Evolutionary conservation across 352 stramenopile genomes (phyloP).

Genomic region (Blastocystis hominis): DNA sequence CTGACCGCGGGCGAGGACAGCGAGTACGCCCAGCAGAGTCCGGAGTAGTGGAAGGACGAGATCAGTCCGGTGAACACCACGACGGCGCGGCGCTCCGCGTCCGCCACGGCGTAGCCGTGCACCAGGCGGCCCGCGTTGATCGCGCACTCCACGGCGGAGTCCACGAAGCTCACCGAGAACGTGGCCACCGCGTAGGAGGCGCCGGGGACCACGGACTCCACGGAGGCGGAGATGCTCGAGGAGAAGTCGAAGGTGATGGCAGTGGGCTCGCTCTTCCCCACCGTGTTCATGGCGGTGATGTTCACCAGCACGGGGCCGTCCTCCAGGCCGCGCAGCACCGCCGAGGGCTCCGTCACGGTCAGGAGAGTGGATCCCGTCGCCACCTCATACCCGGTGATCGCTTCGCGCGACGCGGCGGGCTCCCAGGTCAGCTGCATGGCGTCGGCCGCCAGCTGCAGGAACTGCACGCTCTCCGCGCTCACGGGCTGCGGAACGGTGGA

Average conservation of each 20-base stretch:
- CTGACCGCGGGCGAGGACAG: neutral
- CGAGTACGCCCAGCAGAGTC: constrained; percentile 32
- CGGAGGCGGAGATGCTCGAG: neutral
- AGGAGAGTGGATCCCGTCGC: neutral
- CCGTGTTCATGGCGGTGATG: neutral
- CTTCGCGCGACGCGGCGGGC: neutral
- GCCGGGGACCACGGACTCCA: neutral
- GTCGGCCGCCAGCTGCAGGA: neutral
- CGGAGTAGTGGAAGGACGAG: neutral
- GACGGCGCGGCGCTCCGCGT: neutral
- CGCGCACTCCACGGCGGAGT: constrained; percentile 1
- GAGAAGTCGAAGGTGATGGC: neutral
- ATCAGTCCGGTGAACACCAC: constrained; percentile 18
- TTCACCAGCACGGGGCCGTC: neutral
- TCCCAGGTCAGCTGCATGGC: neutral
- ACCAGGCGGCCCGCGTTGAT: constrained; percentile 5
- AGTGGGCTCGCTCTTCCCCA: neutral
- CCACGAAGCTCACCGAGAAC: neutral
- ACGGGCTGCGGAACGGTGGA: neutral
- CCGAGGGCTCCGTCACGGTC: neutral
- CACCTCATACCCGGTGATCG: neutral
- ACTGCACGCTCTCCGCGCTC: neutral
- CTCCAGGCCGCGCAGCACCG: neutral
- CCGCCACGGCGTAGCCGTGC: neutral
- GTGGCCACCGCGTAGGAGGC: neutral